Conservation (phyloP, 805 yeast genomes). For the Ascoidea tarda region DNA sequence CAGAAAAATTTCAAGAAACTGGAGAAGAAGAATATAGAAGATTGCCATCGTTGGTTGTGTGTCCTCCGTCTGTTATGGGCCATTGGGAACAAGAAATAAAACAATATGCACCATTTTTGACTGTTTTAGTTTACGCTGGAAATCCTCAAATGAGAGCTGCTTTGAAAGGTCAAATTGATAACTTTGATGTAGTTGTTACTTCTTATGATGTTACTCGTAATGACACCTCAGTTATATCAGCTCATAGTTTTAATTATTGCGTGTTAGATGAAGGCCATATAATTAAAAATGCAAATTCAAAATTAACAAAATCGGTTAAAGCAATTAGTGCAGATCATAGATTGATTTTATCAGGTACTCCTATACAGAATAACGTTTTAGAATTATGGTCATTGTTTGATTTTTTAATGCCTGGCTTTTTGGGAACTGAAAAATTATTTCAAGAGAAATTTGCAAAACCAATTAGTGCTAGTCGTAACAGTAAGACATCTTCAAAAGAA, state of each 20-base stretch:
- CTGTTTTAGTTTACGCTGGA: constrained; percentile 84
- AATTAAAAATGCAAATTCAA: constrained; percentile 82
- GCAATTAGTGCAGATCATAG: constrained; percentile 76
- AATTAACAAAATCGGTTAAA: constrained; percentile 81
- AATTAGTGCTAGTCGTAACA: constrained; percentile 82
- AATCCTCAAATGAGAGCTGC: constrained; percentile 59
- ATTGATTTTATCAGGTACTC: constrained; percentile 88
- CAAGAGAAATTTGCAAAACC: constrained; percentile 97
- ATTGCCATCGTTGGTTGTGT: constrained; percentile 74
- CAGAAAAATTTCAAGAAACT: constrained; percentile 48
- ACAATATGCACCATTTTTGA: constrained; percentile 80
- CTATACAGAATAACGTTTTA: constrained; percentile 91
- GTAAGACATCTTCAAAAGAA: constrained; percentile 80
- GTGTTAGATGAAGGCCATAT: constrained; percentile 97
- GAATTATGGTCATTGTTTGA: constrained; percentile 97
- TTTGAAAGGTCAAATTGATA: constrained; percentile 34
- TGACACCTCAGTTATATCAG: constrained; percentile 53
- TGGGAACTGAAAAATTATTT: constrained; percentile 89
- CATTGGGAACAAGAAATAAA: constrained; percentile 96
- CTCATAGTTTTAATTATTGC: constrained; percentile 76
- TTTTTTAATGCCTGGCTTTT: constrained; percentile 95
- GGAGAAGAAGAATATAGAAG: constrained; percentile 51
- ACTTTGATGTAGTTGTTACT: constrained; percentile 79
- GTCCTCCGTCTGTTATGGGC: constrained; percentile 97
- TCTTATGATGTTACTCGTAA: constrained; percentile 95